Percentiles rank a stretch among this genome's conserved stretches.
phyloP scores from a whole-genome alignment of 129 eudicot species.

The Centella asiatica region DNA sequence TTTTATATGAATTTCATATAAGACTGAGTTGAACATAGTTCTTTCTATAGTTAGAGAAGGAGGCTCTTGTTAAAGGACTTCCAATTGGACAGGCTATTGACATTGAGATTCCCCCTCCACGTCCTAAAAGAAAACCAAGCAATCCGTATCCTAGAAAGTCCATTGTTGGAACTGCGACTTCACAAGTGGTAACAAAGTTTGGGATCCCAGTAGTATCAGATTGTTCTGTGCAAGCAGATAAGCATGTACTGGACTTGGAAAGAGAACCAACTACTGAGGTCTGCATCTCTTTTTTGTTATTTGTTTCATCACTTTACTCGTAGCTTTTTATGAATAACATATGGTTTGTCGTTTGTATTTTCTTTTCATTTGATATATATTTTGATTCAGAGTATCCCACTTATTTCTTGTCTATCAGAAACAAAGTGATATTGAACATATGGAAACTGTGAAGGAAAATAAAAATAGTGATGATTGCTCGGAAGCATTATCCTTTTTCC shows the following conservation, averaged over 20 bases:
- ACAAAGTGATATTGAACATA: slow-evolving; percentile 28
- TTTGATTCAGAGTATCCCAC: slow-evolving; percentile 7
- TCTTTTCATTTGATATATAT: not conserved
- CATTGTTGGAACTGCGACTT: slow-evolving; percentile 24
- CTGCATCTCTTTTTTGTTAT: slow-evolving; percentile 1
- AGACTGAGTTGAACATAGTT: not conserved
- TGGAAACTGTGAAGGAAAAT: slow-evolving; percentile 18
- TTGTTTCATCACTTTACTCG: not conserved
- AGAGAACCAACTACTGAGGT: slow-evolving; percentile 61
- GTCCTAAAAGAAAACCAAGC: slow-evolving; percentile 95
- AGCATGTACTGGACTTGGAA: slow-evolving; percentile 46
- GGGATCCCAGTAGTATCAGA: slow-evolving; percentile 28
- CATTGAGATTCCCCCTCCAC: slow-evolving; percentile 97
- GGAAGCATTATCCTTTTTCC: slow-evolving; percentile 28
- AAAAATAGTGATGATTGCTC: slow-evolving; percentile 24
- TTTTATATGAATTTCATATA: not conserved
- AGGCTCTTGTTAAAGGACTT: slow-evolving; percentile 77
- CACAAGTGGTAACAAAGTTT: slow-evolving; percentile 43
- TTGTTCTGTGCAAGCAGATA: slow-evolving; percentile 32
- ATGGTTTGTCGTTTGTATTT: not conserved
- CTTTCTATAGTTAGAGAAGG: slow-evolving; percentile 76
- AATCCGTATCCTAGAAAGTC: slow-evolving; percentile 96
- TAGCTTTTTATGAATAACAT: not conserved
- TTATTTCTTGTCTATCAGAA: slow-evolving; percentile 30
- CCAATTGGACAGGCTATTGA: slow-evolving; percentile 66